phyloP scores from a whole-genome alignment of 2,329 filamentous ascomycete genomes.

The Capronia americana region DNA sequence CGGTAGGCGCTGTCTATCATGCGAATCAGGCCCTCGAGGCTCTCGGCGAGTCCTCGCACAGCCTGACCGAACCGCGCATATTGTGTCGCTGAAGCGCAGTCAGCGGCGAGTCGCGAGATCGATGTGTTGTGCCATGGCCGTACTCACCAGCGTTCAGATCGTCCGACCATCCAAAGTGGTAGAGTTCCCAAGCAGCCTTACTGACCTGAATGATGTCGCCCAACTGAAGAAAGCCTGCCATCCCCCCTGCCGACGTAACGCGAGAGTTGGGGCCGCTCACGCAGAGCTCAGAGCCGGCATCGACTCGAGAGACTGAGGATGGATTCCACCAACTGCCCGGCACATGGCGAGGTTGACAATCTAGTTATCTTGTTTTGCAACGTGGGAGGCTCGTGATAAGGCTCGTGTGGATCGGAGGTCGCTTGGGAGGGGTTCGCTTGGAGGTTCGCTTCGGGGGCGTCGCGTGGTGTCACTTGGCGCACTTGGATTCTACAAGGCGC shows the following conservation, averaged over 20 bases:
- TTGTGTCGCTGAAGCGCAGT: not conserved
- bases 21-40: not conserved
- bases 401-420: not conserved
- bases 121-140: not conserved
- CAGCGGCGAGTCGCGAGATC: not conserved
- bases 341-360: slow-evolving; percentile 5
- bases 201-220: slow-evolving; percentile 7
- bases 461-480: not conserved
- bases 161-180: not conserved
- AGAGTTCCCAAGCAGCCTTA: slow-evolving; percentile 1
- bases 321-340: not conserved
- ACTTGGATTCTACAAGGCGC: not conserved
- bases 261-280: not conserved
- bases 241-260: not conserved
- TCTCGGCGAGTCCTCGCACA: slow-evolving; percentile 4
- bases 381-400: not conserved
- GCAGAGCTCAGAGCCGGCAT: slow-evolving; percentile 3
- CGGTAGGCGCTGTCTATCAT: not conserved
- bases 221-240: not conserved
- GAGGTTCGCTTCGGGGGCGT: not conserved
- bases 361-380: not conserved
- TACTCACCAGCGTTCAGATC: slow-evolving; percentile 1
- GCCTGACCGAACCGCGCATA: not conserved
- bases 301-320: not conserved
- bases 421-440: not conserved